Conservation (phyloP, 1,284 basidiomycete genomes). For the Ganoderma multipileum region DNA sequence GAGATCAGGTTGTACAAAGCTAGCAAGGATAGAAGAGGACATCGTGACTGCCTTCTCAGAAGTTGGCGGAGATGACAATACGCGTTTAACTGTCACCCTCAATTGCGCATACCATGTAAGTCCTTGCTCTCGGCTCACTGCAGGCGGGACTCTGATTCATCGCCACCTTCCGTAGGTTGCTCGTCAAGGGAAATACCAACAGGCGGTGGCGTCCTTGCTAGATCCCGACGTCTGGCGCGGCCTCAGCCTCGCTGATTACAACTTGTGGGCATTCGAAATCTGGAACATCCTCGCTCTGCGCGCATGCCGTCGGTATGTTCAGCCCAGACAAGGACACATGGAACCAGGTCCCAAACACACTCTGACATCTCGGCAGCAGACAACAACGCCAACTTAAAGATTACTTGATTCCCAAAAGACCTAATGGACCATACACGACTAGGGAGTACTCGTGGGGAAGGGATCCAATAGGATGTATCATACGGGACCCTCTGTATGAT, state of each 20-base stretch:
- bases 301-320: constrained; percentile 66
- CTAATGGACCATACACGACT: constrained; percentile 51
- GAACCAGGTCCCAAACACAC: background rate
- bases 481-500: constrained; percentile 67
- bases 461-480: constrained; percentile 49
- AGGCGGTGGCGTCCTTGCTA: constrained; percentile 67
- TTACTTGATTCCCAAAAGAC: constrained; percentile 65
- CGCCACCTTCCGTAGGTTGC: constrained; percentile 54
- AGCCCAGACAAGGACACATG: background rate
- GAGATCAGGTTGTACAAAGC: constrained; percentile 64
- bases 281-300: constrained; percentile 78
- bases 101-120: constrained; percentile 71
- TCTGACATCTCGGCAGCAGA: constrained; percentile 46
- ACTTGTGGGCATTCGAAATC: constrained; percentile 72
- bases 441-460: constrained; percentile 58
- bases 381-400: constrained; percentile 70
- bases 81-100: constrained; percentile 62
- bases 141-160: background rate
- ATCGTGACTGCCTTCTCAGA: constrained; percentile 72
- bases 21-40: constrained; percentile 72
- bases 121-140: background rate
- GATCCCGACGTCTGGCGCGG: constrained; percentile 75
- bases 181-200: constrained; percentile 69
- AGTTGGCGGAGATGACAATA: constrained; percentile 63
- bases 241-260: constrained; percentile 67